Conservation (phyloP, 352 stramenopile genomes). For the Globisporangium splendens region DNA sequence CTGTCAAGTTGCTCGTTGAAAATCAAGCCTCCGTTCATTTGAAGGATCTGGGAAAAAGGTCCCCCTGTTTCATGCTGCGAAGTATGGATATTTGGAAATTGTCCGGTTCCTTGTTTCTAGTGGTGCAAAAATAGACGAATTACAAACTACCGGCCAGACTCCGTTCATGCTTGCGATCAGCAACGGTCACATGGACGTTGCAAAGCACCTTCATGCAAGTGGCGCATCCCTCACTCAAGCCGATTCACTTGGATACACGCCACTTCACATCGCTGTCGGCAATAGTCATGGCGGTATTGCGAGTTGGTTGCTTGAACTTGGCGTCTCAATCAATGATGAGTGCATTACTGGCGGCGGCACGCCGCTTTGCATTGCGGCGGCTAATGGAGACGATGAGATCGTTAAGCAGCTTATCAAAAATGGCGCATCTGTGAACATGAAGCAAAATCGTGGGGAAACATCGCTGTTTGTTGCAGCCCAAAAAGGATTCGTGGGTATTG, state of each 20-base stretch:
- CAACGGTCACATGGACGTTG: slow-evolving; percentile 2
- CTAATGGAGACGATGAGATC: background rate
- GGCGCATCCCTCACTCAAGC: background rate
- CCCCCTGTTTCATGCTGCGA: slow-evolving; percentile 5
- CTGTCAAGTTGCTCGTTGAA: background rate
- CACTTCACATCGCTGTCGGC: slow-evolving; percentile 1
- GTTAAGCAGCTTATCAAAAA: background rate
- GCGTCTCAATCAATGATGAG: background rate
- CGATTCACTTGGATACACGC: background rate
- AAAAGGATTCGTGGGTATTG: background rate
- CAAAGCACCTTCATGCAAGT: background rate
- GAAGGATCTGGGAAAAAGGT: background rate
- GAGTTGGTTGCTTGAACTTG: background rate
- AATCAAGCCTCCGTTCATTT: background rate
- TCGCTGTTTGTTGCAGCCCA: background rate
- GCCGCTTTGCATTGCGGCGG: slow-evolving; percentile 1
- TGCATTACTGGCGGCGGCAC: background rate
- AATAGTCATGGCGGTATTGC: background rate
- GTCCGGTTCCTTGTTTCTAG: background rate
- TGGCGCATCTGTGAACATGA: slow-evolving; percentile 1
- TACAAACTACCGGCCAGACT: background rate
- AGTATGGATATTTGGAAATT: slow-evolving; percentile 1
- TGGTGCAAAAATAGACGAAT: background rate
- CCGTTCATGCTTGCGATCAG: slow-evolving; percentile 8
- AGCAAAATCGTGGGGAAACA: slow-evolving; percentile 3